Base-by-base conservation (phyloP, 176 grass and related monocot genomes). In the Leersia perrieri region DNA sequence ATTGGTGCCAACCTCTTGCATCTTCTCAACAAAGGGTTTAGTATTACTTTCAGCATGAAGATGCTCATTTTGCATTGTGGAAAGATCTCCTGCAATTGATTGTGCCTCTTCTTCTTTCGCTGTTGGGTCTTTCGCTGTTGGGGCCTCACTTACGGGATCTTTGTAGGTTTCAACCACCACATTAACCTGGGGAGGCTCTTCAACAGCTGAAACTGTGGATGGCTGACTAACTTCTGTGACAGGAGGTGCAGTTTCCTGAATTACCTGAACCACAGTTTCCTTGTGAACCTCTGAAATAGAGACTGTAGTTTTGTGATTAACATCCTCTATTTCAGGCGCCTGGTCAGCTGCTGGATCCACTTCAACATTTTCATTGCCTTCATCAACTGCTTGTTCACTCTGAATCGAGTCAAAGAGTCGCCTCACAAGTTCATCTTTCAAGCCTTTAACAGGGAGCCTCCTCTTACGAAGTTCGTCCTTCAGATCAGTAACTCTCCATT, bases 341-440 rank as follows among this genome's bases (percentile, higher is more conserved):
- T 68, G 26, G 47, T 82, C 34, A 69, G 47, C 39, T 20, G 70
- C 35, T 26, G 47, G 39, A 55, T 63, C 39, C 38, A 31, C 61
- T 51, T 4, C 83, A 53, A 11, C 60, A 22, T 72, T 72, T 60
- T 90, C 78, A 45, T 67, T 60, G 29, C 58, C 57, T 72, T 81
- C 66, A 1, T 77, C 60, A 9, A 11, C 7, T 60, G 23, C 25
- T 28, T 76, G 57, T 74, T 99, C 97, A 82, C 33, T 82, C 63
- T 88, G 77, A 74, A 99, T 84, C 18, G 97, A 90, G 1, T 96
- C 97, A 75, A 84, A 84, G 33, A 99, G 84, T 38, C 91, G 80
- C 77, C 91, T 93, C 60, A 99, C 93, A 68, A 99, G 76, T 55
- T 99, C 97, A 66, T 99, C 97, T 88, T 99, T 99, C 72, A 99